phyloP scores from a whole-genome alignment of 768 basidiomycete species.

The Tylopilus subfusipes region DNA sequence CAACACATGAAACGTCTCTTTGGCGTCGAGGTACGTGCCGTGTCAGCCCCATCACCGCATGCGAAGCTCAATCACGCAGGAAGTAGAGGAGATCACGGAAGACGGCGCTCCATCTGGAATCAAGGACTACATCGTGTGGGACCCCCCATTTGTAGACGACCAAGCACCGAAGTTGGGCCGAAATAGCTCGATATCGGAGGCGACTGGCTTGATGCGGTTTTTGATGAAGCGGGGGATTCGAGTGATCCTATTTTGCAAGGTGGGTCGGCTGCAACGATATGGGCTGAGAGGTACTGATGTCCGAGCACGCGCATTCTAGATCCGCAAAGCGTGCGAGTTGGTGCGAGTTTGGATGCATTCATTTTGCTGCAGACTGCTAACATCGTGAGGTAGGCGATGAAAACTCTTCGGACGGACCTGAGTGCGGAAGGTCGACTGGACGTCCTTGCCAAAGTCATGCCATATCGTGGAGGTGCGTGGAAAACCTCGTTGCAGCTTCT shows the following conservation, averaged over 20 bases:
- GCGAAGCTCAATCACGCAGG: constrained; percentile 23
- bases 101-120: constrained; percentile 81
- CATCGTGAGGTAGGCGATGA: constrained; percentile 62
- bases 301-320: constrained; percentile 37
- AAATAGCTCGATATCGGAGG: constrained; percentile 60
- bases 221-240: constrained; percentile 79
- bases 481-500: neutral
- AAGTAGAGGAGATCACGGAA: constrained; percentile 65
- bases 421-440: constrained; percentile 74
- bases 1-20: constrained; percentile 77
- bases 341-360: constrained; percentile 38
- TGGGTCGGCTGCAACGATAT: constrained; percentile 18
- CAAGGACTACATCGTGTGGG: constrained; percentile 82
- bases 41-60: neutral
- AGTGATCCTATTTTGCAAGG: constrained; percentile 89
- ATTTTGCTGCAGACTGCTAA: neutral
- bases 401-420: constrained; percentile 64
- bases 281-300: neutral
- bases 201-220: constrained; percentile 68
- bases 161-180: constrained; percentile 52
- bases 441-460: constrained; percentile 69
- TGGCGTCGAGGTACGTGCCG: constrained; percentile 46
- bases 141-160: constrained; percentile 55
- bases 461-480: constrained; percentile 75
- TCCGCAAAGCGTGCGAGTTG: constrained; percentile 78